Percentiles rank a stretch among this genome's conserved stretches.
Conservation (phyloP, 1,284 basidiomycete genomes). For the Tausonia pullulans region DNA sequence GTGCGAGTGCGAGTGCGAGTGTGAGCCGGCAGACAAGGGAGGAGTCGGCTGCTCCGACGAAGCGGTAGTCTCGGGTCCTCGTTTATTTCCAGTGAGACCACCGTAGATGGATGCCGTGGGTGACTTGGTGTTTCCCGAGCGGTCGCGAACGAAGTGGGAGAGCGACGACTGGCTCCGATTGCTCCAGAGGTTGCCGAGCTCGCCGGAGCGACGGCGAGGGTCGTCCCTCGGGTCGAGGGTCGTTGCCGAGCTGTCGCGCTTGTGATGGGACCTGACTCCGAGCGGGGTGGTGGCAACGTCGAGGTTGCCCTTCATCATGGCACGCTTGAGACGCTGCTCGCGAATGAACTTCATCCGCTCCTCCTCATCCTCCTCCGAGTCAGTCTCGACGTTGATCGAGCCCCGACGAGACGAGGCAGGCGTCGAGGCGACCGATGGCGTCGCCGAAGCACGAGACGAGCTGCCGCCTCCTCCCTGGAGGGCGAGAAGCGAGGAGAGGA, state of each 20-base stretch:
- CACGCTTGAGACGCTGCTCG: constrained; percentile 18
- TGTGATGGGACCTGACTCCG: too few relatives aligned
- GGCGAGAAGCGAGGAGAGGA: constrained; percentile 24
- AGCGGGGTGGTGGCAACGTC: too few relatives aligned
- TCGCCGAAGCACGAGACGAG: neutral
- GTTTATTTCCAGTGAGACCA: too few relatives aligned
- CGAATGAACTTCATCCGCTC: constrained; percentile 22
- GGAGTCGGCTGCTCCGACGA: too few relatives aligned
- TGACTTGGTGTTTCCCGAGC: neutral
- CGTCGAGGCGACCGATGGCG: neutral
- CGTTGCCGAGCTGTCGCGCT: too few relatives aligned
- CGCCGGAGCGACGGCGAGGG: too few relatives aligned
- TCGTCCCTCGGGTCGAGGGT: too few relatives aligned
- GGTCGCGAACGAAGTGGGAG: constrained; percentile 2
- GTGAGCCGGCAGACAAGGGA: too few relatives aligned
- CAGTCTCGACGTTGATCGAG: constrained; percentile 8
- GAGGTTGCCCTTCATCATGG: too few relatives aligned
- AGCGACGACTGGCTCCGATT: constrained; percentile 1
- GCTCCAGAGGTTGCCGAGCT: too few relatives aligned
- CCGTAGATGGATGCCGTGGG: neutral
- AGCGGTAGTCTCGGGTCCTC: too few relatives aligned
- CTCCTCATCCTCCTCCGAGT: constrained; percentile 25
- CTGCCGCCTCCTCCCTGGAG: constrained; percentile 17
- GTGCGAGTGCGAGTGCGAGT: too few relatives aligned
- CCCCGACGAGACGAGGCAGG: neutral